Evolutionary conservation across 1,139 yeast species (phyloP).

Genomic region (Debaryomyces robertsiae): DNA sequence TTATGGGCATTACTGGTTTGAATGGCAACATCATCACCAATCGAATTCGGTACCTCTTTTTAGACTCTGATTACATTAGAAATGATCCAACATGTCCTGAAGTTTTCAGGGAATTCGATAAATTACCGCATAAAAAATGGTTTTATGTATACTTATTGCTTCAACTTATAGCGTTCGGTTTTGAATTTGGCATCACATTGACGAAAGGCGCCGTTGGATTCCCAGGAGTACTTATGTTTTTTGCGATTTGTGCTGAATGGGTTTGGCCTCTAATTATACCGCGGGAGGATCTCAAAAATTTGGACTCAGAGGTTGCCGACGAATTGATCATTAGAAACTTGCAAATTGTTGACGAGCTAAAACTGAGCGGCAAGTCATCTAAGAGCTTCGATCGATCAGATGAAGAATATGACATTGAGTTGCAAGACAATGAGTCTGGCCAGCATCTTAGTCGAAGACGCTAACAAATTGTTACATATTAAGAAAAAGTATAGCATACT

Average conservation of each 20-base stretch:
- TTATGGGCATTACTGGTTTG: slow-evolving; percentile 87
- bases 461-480: slow-evolving; percentile 2
- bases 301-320: slow-evolving; percentile 79
- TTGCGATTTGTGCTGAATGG: slow-evolving; percentile 64
- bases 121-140: slow-evolving; percentile 46
- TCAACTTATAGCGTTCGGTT: slow-evolving; percentile 68
- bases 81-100: slow-evolving; percentile 40
- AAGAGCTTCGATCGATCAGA: slow-evolving; percentile 7
- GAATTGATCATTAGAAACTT: slow-evolving; percentile 14
- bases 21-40: slow-evolving; percentile 65
- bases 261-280: slow-evolving; percentile 72
- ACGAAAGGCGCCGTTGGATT: slow-evolving; percentile 94
- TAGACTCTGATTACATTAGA: slow-evolving; percentile 54
- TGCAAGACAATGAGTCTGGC: slow-evolving; percentile 2
- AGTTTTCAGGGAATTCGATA: slow-evolving; percentile 35
- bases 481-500: neutral
- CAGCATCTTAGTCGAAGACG: neutral
- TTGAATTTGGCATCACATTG: slow-evolving; percentile 83
- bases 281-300: slow-evolving; percentile 53
- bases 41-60: slow-evolving; percentile 61
- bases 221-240: slow-evolving; percentile 71
- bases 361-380: slow-evolving; percentile 3
- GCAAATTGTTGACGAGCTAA: slow-evolving; percentile 10
- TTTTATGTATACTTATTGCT: slow-evolving; percentile 57
- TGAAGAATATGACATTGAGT: slow-evolving; percentile 2